phyloP scores from a whole-genome alignment of 495 filamentous ascomycete genomes.

The Chaetomium fimeti region DNA sequence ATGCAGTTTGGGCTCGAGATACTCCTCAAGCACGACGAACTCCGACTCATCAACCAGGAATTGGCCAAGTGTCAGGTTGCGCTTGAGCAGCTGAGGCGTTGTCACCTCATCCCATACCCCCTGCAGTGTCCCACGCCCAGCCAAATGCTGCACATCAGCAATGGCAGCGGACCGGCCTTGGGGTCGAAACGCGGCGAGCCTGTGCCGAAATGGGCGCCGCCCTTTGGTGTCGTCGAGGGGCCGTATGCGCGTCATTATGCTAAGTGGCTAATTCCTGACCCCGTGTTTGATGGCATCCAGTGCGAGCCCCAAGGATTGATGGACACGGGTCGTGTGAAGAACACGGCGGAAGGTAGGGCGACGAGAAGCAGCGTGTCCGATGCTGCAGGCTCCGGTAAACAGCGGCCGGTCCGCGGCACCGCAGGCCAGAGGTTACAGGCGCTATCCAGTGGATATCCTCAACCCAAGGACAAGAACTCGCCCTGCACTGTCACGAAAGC shows the following conservation, averaged over 20 bases:
- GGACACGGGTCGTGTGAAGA: slow-evolving; percentile 43
- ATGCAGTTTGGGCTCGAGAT: slow-evolving; percentile 89
- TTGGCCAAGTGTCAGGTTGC: slow-evolving; percentile 92
- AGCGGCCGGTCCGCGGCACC: slow-evolving; percentile 60
- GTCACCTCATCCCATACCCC: slow-evolving; percentile 85
- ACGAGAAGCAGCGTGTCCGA: slow-evolving; percentile 73
- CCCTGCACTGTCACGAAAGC: slow-evolving; percentile 54
- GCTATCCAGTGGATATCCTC: slow-evolving; percentile 68
- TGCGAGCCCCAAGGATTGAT: slow-evolving; percentile 37
- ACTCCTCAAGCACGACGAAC: slow-evolving; percentile 87
- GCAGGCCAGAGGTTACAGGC: slow-evolving; percentile 64
- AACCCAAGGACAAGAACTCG: slow-evolving; percentile 62
- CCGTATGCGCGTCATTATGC: slow-evolving; percentile 93
- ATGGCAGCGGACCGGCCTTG: slow-evolving; percentile 68
- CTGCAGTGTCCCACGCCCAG: slow-evolving; percentile 58
- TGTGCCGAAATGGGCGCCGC: slow-evolving; percentile 65
- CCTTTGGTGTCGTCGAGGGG: slow-evolving; percentile 86
- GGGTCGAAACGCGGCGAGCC: slow-evolving; percentile 54
- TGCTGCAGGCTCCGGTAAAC: slow-evolving; percentile 52
- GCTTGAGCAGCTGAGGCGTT: slow-evolving; percentile 92
- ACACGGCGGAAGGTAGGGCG: slow-evolving; percentile 60
- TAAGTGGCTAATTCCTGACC: slow-evolving; percentile 88
- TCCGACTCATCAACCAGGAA: slow-evolving; percentile 92
- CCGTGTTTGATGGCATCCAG: slow-evolving; percentile 72
- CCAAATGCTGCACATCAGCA: slow-evolving; percentile 63